phyloP scores from a whole-genome alignment of 2,329 filamentous ascomycete genomes.

The Teratosphaeria nubilosa region DNA sequence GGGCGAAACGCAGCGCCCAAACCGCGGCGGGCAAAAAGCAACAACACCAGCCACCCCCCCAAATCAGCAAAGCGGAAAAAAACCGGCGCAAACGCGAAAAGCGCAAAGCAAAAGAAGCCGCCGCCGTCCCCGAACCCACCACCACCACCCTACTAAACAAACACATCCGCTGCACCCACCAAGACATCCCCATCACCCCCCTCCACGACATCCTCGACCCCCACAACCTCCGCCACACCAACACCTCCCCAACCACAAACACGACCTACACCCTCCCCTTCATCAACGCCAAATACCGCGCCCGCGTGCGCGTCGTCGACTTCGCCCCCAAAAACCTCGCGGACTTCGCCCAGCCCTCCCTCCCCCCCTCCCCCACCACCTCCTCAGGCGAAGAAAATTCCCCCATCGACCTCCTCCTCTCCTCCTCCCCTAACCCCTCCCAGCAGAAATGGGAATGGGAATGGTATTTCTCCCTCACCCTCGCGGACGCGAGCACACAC shows the following conservation, averaged over 20 bases:
- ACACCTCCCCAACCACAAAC: slow-evolving; percentile 6
- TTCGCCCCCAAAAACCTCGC: slow-evolving; percentile 61
- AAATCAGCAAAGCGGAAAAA: slow-evolving; percentile 5
- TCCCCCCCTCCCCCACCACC: neutral
- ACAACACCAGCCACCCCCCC: neutral
- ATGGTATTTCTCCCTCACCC: slow-evolving; percentile 71
- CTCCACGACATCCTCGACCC: slow-evolving; percentile 42
- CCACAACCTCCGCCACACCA: slow-evolving; percentile 33
- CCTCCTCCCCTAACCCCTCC: slow-evolving; percentile 23
- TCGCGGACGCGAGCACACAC: too few relatives aligned
- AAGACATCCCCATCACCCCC: slow-evolving; percentile 30
- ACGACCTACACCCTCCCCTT: slow-evolving; percentile 17
- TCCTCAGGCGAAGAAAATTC: slow-evolving; percentile 15
- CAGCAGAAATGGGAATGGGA: slow-evolving; percentile 68
- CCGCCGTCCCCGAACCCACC: neutral
- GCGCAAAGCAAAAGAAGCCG: slow-evolving; percentile 24
- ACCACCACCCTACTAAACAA: slow-evolving; percentile 8
- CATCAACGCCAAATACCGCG: slow-evolving; percentile 56
- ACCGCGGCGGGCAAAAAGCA: slow-evolving; percentile 1
- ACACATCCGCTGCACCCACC: slow-evolving; percentile 31
- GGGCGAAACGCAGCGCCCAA: slow-evolving; percentile 25
- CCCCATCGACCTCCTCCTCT: slow-evolving; percentile 9
- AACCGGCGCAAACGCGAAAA: slow-evolving; percentile 26
- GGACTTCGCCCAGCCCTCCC: slow-evolving; percentile 53
- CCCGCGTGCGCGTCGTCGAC: slow-evolving; percentile 67